Percentiles rank a stretch among this genome's conserved stretches.
Evolutionary conservation across 1,284 basidiomycete genomes (phyloP).

Genomic region (Acaromyces ingoldii): DNA sequence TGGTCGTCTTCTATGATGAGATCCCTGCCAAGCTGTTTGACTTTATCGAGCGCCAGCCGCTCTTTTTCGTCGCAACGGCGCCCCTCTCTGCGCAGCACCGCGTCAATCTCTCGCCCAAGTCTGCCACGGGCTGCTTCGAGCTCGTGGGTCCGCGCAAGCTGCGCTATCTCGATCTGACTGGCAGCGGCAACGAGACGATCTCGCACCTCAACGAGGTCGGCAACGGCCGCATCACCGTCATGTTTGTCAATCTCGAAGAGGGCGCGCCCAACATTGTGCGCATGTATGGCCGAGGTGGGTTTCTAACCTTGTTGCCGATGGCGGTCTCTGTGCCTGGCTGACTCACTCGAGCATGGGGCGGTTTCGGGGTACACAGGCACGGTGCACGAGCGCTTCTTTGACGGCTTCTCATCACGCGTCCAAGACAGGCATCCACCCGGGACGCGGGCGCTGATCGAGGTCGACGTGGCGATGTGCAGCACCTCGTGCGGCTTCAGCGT

Average conservation of each 20-base stretch:
- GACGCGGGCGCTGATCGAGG: constrained; percentile 8
- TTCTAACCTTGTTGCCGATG: constrained; percentile 1
- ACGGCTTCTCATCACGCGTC: background rate
- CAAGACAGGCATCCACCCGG: background rate
- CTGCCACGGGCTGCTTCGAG: constrained; percentile 5
- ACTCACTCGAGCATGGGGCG: background rate
- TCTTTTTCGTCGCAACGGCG: constrained; percentile 14
- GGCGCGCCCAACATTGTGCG: constrained; percentile 12
- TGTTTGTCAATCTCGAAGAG: constrained; percentile 10
- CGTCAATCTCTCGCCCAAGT: constrained; percentile 9
- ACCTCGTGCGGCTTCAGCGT: constrained; percentile 10
- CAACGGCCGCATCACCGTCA: constrained; percentile 12
- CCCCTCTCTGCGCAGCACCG: constrained; percentile 2
- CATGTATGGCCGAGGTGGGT: constrained; percentile 10
- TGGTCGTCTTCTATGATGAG: constrained; percentile 5
- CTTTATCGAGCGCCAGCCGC: constrained; percentile 1
- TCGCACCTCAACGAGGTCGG: constrained; percentile 3
- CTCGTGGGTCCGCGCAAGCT: background rate
- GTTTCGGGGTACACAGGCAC: background rate
- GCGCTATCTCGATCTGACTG: constrained; percentile 11
- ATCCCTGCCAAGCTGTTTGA: constrained; percentile 5
- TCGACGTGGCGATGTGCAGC: constrained; percentile 2
- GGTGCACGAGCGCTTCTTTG: constrained; percentile 5
- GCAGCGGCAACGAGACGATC: constrained; percentile 12
- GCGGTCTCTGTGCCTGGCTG: background rate